A percentile compares a stretch with the other conserved stretches of the same genome.
phyloP scores from a whole-genome alignment of 768 basidiomycete genomes.

The Serendipita sp. region DNA sequence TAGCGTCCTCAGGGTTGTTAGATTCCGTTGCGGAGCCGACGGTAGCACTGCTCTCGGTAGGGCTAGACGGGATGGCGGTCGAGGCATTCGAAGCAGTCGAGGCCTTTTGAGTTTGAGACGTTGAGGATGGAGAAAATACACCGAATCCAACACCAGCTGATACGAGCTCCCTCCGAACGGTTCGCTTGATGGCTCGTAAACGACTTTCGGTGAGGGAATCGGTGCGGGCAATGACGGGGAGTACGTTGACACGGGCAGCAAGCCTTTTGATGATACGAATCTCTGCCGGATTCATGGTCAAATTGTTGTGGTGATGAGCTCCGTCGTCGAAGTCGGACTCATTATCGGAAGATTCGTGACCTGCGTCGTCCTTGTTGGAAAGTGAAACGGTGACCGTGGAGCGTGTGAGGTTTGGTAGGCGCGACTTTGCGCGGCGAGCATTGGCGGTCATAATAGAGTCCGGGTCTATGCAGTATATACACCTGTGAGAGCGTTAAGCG shows the following conservation, averaged over 20 bases:
- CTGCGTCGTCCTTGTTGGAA: not conserved
- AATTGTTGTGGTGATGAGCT: constrained; percentile 12
- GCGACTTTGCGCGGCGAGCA: constrained; percentile 32
- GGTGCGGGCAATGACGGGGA: constrained; percentile 64
- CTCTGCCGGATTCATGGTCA: constrained; percentile 62
- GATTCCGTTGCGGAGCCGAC: no score
- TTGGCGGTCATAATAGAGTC: constrained; percentile 42
- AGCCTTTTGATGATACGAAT: constrained; percentile 64
- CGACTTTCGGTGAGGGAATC: constrained; percentile 75
- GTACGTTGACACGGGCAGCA: constrained; percentile 55
- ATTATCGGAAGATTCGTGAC: not conserved
- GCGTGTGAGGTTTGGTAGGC: constrained; percentile 30
- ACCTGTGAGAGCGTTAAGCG: constrained; percentile 27
- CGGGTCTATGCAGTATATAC: constrained; percentile 76
- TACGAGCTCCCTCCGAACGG: constrained; percentile 48
- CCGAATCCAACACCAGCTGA: constrained; percentile 60
- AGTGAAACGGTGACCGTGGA: constrained; percentile 32
- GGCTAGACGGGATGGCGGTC: not conserved
- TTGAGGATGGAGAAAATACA: constrained; percentile 38
- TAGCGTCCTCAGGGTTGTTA: not conserved
- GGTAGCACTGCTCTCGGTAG: no score
- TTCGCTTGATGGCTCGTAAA: constrained; percentile 49
- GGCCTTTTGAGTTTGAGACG: not conserved
- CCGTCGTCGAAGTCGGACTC: not conserved
- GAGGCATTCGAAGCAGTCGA: not conserved